Evolutionary conservation across 805 yeast genomes (phyloP).

Genomic region (Cyberlindnera bimundalis): DNA sequence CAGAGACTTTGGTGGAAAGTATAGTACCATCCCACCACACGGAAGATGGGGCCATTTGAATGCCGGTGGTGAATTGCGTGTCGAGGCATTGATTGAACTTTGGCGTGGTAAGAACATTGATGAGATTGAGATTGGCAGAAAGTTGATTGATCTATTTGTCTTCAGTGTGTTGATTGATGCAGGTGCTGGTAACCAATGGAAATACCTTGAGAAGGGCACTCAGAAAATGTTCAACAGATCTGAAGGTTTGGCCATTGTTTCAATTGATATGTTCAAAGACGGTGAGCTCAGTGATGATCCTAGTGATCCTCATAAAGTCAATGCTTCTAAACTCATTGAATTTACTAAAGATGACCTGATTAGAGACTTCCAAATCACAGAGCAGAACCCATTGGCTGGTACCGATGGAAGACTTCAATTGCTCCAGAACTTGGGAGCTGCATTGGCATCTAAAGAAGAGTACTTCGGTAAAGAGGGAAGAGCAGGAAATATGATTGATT

Average conservation of each 20-base stretch:
- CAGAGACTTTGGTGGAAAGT: conserved; percentile 43
- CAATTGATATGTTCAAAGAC: conserved; percentile 47
- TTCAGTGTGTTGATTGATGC: conserved; percentile 64
- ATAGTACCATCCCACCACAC: conserved; percentile 54
- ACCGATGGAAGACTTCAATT: conserved; percentile 49
- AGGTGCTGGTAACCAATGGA: conserved; percentile 64
- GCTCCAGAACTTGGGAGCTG: conserved; percentile 45
- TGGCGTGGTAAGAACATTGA: conserved; percentile 35
- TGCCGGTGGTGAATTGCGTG: conserved; percentile 43
- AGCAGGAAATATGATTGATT: conserved; percentile 54
- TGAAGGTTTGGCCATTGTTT: conserved; percentile 64
- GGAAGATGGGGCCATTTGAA: conserved; percentile 68
- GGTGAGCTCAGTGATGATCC: conserved; percentile 43
- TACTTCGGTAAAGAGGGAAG: conserved; percentile 47
- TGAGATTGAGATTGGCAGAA: conserved; percentile 46
- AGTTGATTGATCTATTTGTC: conserved; percentile 54
- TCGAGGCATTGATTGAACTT: conserved; percentile 38
- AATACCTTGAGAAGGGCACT: conserved; percentile 37
- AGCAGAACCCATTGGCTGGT: conserved; percentile 49
- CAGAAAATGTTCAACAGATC: conserved; percentile 40
- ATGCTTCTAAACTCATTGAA: conserved; percentile 37
- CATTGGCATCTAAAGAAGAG: conserved; percentile 36
- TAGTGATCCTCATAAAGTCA: conserved; percentile 39
- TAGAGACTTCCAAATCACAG: conserved; percentile 46
- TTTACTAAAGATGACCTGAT: conserved; percentile 36